phyloP scores from a whole-genome alignment of 768 basidiomycete species.

The Trametes cubensis region DNA sequence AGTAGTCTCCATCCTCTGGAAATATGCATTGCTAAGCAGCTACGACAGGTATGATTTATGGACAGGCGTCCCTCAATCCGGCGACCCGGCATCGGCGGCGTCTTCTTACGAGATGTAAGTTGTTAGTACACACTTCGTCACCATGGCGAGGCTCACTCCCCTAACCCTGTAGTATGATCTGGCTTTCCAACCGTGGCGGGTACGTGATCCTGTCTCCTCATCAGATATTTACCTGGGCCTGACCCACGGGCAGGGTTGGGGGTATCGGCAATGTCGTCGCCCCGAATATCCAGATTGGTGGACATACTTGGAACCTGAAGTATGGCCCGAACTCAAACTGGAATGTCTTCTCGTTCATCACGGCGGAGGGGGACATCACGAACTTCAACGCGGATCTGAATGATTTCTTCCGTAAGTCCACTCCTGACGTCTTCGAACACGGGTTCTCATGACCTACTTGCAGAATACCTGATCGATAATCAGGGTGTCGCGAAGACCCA shows the following conservation, averaged over 20 bases:
- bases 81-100: slow-evolving; percentile 46
- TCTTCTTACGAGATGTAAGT: slow-evolving; percentile 52
- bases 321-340: slow-evolving; percentile 58
- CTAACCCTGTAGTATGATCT: slow-evolving; percentile 45
- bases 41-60: slow-evolving; percentile 54
- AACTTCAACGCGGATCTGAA: slow-evolving; percentile 55
- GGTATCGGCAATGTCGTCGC: slow-evolving; percentile 56
- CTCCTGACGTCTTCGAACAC: not conserved
- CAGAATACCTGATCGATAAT: slow-evolving; percentile 49
- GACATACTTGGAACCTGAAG: slow-evolving; percentile 60
- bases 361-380: slow-evolving; percentile 47
- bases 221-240: not conserved
- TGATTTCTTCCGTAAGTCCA: slow-evolving; percentile 53
- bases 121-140: too few species aligned
- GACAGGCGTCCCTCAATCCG: slow-evolving; percentile 48
- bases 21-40: too few species aligned
- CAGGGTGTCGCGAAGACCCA: slow-evolving; percentile 52
- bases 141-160: not conserved
- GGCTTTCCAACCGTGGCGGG: slow-evolving; percentile 60
- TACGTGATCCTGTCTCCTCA: slow-evolving; percentile 29
- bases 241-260: not conserved
- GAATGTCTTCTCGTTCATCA: slow-evolving; percentile 61
- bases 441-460: not conserved
- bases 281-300: slow-evolving; percentile 45
- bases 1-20: slow-evolving; percentile 3